Evolutionary conservation across 305 asterid genomes (phyloP).

Genomic region (Plantago rigida): DNA sequence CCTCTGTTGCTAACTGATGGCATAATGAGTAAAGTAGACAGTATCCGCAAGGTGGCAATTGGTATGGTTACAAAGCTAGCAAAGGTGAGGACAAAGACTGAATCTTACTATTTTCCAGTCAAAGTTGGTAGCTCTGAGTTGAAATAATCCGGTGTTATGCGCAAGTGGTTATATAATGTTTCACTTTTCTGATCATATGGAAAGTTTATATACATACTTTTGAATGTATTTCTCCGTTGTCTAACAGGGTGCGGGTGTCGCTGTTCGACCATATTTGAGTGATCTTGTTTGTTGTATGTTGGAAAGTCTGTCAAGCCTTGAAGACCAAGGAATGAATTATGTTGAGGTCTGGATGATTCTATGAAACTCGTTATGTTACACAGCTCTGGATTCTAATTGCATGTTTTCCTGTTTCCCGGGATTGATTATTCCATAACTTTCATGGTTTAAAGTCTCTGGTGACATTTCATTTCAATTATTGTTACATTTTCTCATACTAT

Average conservation of each 20-base stretch:
- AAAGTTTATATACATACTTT: conserved; percentile 6
- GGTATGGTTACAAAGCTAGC: conserved; percentile 76
- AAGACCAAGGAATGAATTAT: conserved; percentile 95
- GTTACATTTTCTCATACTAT: conserved; percentile 16
- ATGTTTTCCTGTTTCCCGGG: conserved; percentile 2
- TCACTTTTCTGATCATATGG: conserved; percentile 1
- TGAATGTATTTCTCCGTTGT: conserved; percentile 16
- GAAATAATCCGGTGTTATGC: conserved; percentile 9
- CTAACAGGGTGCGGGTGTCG: conserved; percentile 82
- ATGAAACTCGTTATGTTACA: conserved; percentile 17
- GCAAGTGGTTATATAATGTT: conserved; percentile 13
- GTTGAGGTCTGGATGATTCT: conserved; percentile 62
- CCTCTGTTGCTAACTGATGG: conserved; percentile 88
- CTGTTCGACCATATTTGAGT: conserved; percentile 78
- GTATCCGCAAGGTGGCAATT: conserved; percentile 87
- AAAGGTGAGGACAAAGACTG: conserved; percentile 47
- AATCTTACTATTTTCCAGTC: conserved; percentile 14
- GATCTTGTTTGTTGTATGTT: conserved; percentile 97
- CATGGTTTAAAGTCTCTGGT: conserved; percentile 20
- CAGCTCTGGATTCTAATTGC: conserved; percentile 8
- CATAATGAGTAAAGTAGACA: conserved; percentile 85
- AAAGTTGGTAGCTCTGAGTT: conserved; percentile 23
- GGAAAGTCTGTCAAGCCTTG: conserved; percentile 97
- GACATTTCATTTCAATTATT: conserved; percentile 19
- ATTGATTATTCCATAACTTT: conserved; percentile 16